Conservation (phyloP, 192 early-diverging fungal species). For the Geranomyces variabilis region DNA sequence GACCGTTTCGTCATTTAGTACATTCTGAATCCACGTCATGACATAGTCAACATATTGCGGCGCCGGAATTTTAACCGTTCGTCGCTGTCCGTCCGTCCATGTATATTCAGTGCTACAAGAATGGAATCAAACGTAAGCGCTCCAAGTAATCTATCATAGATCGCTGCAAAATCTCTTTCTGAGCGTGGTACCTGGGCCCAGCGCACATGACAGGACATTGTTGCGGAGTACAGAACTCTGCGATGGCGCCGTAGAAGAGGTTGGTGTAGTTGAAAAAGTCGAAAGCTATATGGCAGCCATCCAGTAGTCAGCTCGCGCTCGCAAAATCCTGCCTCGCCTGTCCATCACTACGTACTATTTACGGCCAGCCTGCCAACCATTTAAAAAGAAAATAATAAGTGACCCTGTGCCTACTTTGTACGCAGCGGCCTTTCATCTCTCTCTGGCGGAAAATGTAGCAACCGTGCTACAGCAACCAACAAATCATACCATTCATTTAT, state of each 20-base stretch:
- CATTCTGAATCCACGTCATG: conserved; percentile 81
- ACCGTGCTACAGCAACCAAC: no score
- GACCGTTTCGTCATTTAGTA: conserved; percentile 84
- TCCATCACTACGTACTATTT: conserved; percentile 27
- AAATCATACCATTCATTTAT: conserved; percentile 93
- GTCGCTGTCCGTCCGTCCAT: conserved; percentile 84
- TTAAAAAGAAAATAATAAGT: no score
- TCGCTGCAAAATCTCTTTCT: background rate
- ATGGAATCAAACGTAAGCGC: no score
- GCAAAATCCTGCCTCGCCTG: no score
- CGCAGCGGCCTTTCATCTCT: background rate
- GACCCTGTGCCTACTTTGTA: conserved; percentile 30
- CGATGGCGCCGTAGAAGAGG: conserved; percentile 86
- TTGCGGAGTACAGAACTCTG: conserved; percentile 82
- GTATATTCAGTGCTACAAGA: conserved; percentile 71
- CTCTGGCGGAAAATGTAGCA: no score
- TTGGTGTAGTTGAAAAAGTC: conserved; percentile 94
- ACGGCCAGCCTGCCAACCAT: background rate
- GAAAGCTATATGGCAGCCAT: conserved; percentile 48
- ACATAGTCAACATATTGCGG: conserved; percentile 96
- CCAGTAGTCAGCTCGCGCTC: background rate
- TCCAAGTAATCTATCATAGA: background rate
- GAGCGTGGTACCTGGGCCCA: conserved; percentile 63
- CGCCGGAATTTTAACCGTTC: conserved; percentile 81
- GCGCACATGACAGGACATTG: conserved; percentile 86